These are phyloP conservation scores for Colletotrichum aenigma DNA, from an alignment of 2,329 filamentous ascomycete genomes.

Conservation along the genomic window DNA sequence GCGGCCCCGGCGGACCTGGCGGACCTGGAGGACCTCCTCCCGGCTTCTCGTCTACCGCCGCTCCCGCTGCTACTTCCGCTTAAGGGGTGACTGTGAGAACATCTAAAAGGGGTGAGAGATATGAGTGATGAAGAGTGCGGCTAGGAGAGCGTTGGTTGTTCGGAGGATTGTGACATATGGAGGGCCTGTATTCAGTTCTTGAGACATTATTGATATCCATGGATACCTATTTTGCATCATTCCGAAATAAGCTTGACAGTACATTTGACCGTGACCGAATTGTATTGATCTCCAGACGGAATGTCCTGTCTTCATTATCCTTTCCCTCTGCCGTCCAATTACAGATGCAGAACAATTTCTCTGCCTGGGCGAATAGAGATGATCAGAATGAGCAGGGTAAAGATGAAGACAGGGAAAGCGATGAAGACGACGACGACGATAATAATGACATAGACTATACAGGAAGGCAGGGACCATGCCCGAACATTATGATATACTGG, in stretches of 20 bases:
- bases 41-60: background rate
- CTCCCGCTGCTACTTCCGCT: background rate
- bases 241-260: background rate
- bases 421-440: background rate
- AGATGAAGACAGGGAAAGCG: rapidly evolving
- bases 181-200: background rate
- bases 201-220: background rate
- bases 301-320: background rate
- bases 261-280: background rate
- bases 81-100: background rate
- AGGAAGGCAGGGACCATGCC: rapidly evolving
- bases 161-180: background rate
- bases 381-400: background rate
- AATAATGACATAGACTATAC: background rate
- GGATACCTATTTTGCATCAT: background rate
- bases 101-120: background rate
- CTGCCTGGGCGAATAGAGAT: background rate
- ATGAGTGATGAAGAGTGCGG: background rate
- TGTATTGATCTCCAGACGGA: rapidly evolving
- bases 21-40: background rate
- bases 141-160: background rate
- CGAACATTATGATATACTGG: background rate
- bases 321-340: background rate
- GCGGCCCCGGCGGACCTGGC: background rate
- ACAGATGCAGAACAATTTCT: rapidly evolving